phyloP scores from a whole-genome alignment of 2,329 filamentous ascomycete species.

The Monascus ruber region DNA sequence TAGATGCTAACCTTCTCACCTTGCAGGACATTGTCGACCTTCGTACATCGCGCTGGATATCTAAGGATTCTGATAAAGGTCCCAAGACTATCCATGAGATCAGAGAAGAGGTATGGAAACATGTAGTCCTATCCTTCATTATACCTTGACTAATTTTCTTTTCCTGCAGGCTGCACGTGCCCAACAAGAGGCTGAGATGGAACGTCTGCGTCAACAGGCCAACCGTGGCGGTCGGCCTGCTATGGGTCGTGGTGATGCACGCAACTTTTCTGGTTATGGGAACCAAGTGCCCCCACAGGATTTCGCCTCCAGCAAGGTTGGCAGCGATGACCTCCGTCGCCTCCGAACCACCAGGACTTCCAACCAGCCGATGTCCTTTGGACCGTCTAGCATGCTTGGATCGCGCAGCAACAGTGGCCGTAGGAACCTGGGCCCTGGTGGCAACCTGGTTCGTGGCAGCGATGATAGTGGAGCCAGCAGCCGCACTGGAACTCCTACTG shows the following conservation, averaged over 20 bases:
- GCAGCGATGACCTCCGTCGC: slow-evolving; percentile 80
- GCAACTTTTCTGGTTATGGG: slow-evolving; percentile 66
- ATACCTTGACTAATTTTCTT: too few species aligned
- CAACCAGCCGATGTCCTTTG: slow-evolving; percentile 56
- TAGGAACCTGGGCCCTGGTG: slow-evolving; percentile 57
- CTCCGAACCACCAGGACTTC: slow-evolving; percentile 53
- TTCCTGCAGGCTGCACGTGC: slow-evolving; percentile 51
- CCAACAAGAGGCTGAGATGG: slow-evolving; percentile 67
- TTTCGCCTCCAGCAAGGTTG: slow-evolving; percentile 67
- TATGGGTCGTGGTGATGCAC: slow-evolving; percentile 74
- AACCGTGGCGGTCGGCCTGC: slow-evolving; percentile 57
- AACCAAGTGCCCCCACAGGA: slow-evolving; percentile 58
- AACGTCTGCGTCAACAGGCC: slow-evolving; percentile 41
- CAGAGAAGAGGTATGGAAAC: slow-evolving; percentile 55
- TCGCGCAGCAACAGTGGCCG: slow-evolving; percentile 87
- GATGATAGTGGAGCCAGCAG: slow-evolving; percentile 84
- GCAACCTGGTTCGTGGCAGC: slow-evolving; percentile 58
- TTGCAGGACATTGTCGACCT: slow-evolving; percentile 69
- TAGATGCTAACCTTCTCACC: neutral
- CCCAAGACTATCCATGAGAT: slow-evolving; percentile 95
- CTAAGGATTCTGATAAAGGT: slow-evolving; percentile 84
- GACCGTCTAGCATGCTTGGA: slow-evolving; percentile 75
- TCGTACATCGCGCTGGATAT: slow-evolving; percentile 63
- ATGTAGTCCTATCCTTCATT: too few species aligned
- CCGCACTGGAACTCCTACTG: slow-evolving; percentile 70